Conservation (phyloP, 768 basidiomycete species). For the Melanogaster broomeanus region DNA sequence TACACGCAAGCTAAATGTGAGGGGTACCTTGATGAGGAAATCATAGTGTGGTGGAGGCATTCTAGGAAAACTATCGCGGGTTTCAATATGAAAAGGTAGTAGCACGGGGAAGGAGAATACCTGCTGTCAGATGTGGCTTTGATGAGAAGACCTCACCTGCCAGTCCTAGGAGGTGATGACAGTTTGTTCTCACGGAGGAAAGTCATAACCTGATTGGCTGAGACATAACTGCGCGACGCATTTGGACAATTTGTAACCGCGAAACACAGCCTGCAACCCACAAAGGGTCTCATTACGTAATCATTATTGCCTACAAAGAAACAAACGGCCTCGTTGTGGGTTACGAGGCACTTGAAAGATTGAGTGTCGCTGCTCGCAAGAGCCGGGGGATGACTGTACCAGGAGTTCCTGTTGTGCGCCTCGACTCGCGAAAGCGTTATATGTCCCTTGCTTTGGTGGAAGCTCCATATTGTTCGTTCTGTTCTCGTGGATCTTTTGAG, state of each 20-base stretch:
- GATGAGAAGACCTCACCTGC: too few relatives aligned
- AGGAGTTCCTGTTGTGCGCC: not conserved
- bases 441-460: not conserved
- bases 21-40: constrained; percentile 84
- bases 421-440: not conserved
- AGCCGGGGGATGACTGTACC: too few relatives aligned
- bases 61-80: constrained; percentile 6
- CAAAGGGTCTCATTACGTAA: too few relatives aligned
- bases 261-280: too few relatives aligned
- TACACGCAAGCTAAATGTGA: constrained; percentile 7
- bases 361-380: too few relatives aligned
- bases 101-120: not conserved
- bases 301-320: too few relatives aligned
- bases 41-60: constrained; percentile 97
- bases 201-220: too few relatives aligned
- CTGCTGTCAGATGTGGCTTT: not conserved
- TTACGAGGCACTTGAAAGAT: too few relatives aligned
- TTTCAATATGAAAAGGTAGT: not conserved
- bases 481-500: not conserved
- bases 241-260: too few relatives aligned
- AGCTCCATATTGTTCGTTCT: not conserved
- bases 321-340: not conserved
- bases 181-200: too few relatives aligned
- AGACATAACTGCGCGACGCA: too few relatives aligned
- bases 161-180: too few relatives aligned